Conservation (phyloP, 306 rosid species). For the Rosa lucieae region DNA sequence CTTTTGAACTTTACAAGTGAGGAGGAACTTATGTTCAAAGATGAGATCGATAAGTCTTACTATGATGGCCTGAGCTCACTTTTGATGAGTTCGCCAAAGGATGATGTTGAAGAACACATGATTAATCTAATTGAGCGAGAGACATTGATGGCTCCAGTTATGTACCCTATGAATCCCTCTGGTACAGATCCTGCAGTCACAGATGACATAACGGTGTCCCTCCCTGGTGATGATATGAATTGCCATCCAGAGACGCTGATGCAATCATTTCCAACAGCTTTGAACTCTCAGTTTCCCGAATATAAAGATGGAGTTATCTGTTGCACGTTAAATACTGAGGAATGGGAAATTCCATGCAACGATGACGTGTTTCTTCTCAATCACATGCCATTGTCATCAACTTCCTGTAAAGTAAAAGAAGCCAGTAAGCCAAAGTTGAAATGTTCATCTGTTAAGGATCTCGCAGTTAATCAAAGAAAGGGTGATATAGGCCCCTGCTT, state of each 20-base stretch:
- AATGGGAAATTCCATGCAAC: slow-evolving; percentile 77
- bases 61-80: slow-evolving; percentile 88
- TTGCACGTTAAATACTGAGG: slow-evolving; percentile 69
- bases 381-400: slow-evolving; percentile 38
- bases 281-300: slow-evolving; percentile 51
- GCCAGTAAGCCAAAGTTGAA: slow-evolving; percentile 37
- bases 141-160: slow-evolving; percentile 34
- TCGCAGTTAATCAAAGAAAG: slow-evolving; percentile 38
- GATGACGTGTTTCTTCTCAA: slow-evolving; percentile 68
- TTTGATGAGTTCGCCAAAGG: slow-evolving; percentile 56
- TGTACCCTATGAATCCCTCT: slow-evolving; percentile 32
- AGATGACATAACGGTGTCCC: slow-evolving; percentile 38
- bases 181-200: slow-evolving; percentile 39
- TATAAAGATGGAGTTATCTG: slow-evolving; percentile 40
- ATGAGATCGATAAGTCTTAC: slow-evolving; percentile 68
- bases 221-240: slow-evolving; percentile 37
- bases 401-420: slow-evolving; percentile 28
- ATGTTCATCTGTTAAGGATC: slow-evolving; percentile 43
- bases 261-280: slow-evolving; percentile 46
- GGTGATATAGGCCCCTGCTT: slow-evolving; percentile 35
- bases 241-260: slow-evolving; percentile 37
- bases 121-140: slow-evolving; percentile 36
- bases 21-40: slow-evolving; percentile 69
- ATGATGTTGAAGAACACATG: slow-evolving; percentile 40
- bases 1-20: slow-evolving; percentile 76